Evolutionary conservation across 257 asterid genomes (phyloP), one percentile per base, ranked within the genome.

Genomic region (Oldenlandia corymbosa): DNA sequence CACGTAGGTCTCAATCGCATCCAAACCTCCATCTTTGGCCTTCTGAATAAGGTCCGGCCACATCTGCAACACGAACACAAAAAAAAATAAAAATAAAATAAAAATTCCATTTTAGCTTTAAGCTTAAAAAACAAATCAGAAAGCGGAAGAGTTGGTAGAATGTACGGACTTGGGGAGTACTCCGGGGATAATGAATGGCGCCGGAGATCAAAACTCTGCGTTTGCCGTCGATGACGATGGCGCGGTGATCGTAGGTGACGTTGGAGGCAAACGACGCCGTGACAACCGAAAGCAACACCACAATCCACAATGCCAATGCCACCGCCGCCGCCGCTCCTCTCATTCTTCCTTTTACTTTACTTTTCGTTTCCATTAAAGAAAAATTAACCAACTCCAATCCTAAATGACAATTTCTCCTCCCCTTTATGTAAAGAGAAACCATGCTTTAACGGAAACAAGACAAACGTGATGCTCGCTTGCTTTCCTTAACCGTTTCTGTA

Each of bases 41-140:
- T 87, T 87, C 68, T 85, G 88, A 59, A 90, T 83, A 71, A 90
- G 79, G 65, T 85, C 95, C 17, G 95, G 93, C 97, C 97, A 90
- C 97, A 90, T 90, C 97, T 90, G 75, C 57, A 60, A 27, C 18
- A 42, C 2, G 12, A 13, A 60, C 12, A 31, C 47, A 18, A 55
- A 31, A 39, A 20, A 17, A 41, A 13, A 46, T 8, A 32, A 53
- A 14, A 1, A 55, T 17, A 5, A 30, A 60, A 13, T 34, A 42
- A 42, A 42, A 3, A 3, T 1, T 13, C 11, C 7, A 10, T 37
- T 2, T 37, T 37, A 9, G 30, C 6, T 13, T 27, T 34, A 34
- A 34, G 39, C 9, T 3, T 34, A 34, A 3, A 34, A 3, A 34
- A 3, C 39, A 3, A 2, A 18, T 14, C 1, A 45, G 6, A 45